Base-by-base conservation (phyloP, 352 stramenopile genomes). In the Globisporangium spinosum region DNA sequence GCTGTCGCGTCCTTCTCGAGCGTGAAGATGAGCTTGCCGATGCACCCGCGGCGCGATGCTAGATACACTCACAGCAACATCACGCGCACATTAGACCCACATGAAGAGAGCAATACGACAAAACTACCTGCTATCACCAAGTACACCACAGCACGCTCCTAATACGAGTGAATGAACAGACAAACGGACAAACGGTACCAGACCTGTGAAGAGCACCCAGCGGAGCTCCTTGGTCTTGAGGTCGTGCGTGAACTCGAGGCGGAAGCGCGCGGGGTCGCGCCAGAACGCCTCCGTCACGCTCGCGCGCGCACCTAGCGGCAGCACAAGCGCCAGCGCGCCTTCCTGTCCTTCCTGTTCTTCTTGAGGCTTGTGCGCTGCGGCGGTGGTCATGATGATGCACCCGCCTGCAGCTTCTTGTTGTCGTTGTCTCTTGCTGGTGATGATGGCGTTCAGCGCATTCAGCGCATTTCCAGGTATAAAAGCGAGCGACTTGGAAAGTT, bases 1-100 rank as follows among this genome's bases (percentile, higher is more conserved):
- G 87, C 85, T 8, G 72, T 75, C 5, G 67, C 51, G 59, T 79
- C 75, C 23, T 79, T 78, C 62, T 90, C 80, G 23, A 95, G 60
- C 27, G 85, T 93, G 69, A 95, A 95, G 49, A 95, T 82, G 69
- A 95, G 73, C 49, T 95, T 95, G 58, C 85, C 87, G 34, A 93
- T 74, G 43, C 76, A 77, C 35, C 87, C 87, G 64, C 87, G 87
- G 43, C 78, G 74, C 29, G 70, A 71, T 22, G 79, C 79, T 87
- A n/a, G 10, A 34, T 29, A 20, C 22, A 25, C 45, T 43, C 4
- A 27, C 45, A 43, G 7, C 3, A 17, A 32, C 20, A 49, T 17
- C 20, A n/a, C 9, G n/a, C 9, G 45, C 51, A 38, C 12, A 38
- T 23, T 51, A 51, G 17, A 60, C 15, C n/a, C 51, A 51, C 13